phyloP scores from a whole-genome alignment of 257 asterid species.

The Ehretia macrophylla region DNA sequence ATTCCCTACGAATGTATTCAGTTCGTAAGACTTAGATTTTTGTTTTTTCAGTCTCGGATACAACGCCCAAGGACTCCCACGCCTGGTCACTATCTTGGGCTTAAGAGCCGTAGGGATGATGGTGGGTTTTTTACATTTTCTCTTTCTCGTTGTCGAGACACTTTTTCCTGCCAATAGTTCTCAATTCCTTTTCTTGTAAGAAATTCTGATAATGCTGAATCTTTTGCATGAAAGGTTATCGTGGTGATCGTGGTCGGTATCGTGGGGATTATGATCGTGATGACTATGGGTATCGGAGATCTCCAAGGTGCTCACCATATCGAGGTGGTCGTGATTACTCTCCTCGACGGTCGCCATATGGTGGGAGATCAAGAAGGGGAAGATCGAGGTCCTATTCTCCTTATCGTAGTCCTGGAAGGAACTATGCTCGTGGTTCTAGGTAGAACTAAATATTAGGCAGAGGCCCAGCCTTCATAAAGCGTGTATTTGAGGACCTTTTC shows the following conservation, averaged over 20 bases:
- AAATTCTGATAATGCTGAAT: constrained; percentile 9
- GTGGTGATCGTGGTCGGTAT: constrained; percentile 35
- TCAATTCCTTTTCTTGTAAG: neutral
- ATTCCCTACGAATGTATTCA: constrained; percentile 2
- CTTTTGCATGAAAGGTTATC: constrained; percentile 39
- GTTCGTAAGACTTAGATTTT: constrained; percentile 12
- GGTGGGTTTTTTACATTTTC: constrained; percentile 41
- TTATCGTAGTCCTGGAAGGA: constrained; percentile 45
- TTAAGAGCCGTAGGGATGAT: constrained; percentile 75
- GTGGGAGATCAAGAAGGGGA: constrained; percentile 56
- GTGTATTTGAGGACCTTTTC: no score
- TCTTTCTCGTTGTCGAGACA: constrained; percentile 1
- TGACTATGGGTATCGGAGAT: constrained; percentile 75
- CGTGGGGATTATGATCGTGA: constrained; percentile 74
- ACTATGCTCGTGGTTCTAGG: constrained; percentile 61
- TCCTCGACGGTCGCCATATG: constrained; percentile 55
- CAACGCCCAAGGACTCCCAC: constrained; percentile 67
- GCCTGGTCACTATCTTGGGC: constrained; percentile 98
- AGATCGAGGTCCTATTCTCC: constrained; percentile 84
- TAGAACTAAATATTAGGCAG: constrained; percentile 20
- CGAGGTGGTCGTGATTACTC: constrained; percentile 40
- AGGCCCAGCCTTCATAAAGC: no score
- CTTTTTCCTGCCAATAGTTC: neutral
- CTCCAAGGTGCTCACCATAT: constrained; percentile 64
- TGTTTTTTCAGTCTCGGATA: constrained; percentile 41